Evolutionary conservation across 306 rosid genomes (phyloP), one percentile per base, ranked within the genome.

Genomic region (Quercus bicolor): DNA sequence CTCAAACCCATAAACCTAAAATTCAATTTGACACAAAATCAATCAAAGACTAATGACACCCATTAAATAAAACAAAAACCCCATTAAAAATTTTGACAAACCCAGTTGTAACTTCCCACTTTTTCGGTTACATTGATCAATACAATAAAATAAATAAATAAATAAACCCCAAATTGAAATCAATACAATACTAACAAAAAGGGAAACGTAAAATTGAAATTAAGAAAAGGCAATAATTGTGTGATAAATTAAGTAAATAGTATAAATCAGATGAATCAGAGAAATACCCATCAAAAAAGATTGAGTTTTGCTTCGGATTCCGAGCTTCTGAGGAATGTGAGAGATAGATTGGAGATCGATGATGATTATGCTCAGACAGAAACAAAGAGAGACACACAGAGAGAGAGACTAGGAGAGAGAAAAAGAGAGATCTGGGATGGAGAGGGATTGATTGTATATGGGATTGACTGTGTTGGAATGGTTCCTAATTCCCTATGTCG

Each of bases 221-320:
- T 24, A 45, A 79, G 82, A 81, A 29, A 75, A 21, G 16, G 77
- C 56, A 7, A 73, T 76, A 69, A 78, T 34, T 73, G 31, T 34
- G 9, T 40, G 33, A 31, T 5, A n/a, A 33, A 48, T 48, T 48
- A 48, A 45, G 15, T 45, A 1, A 45, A 13, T 3, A 48, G 60
- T 34, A 70, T 21, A 72, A 69, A 76, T 83, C 85, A 18, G 84
- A 83, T 48, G 77, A 70, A 84, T 72, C 75, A 64, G 56, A 80
- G 53, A 28, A 79, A 53, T 61, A 60, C 48, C 60, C 81, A 74
- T 31, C 73, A 70, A 53, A 69, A 59, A 79, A 72, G 23, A 72
- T 20, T 93, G 89, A 93, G 88, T 88, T 76, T 56, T 43, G 70
- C 66, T 73, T 51, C 83, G 66, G 76, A 85, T 51, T 54, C 80